Conservation (phyloP, 176 grass and related monocot species). For the Musa beccarii region DNA sequence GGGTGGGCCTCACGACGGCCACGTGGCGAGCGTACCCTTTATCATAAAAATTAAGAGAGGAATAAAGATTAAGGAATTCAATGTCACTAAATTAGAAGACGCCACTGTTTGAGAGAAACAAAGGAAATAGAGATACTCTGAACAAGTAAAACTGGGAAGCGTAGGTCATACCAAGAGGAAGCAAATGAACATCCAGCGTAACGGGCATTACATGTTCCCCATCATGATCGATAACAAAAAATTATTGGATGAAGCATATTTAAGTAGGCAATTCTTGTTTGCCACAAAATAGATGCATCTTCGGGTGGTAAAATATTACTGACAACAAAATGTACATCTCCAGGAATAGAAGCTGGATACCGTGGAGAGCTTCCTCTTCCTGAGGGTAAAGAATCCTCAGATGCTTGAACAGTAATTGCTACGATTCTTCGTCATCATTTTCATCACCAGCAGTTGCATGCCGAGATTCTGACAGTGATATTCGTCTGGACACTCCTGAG, state of each 20-base stretch:
- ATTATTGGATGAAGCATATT: neutral
- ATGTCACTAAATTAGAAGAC: too few relatives aligned
- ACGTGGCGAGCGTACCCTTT: too few relatives aligned
- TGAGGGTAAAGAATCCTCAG: neutral
- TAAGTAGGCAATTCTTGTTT: slow-evolving; percentile 15
- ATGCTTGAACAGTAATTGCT: neutral
- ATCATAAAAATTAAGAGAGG: too few relatives aligned
- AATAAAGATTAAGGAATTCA: too few relatives aligned
- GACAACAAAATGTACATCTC: slow-evolving; percentile 4
- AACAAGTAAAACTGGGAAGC: neutral
- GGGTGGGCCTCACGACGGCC: too few relatives aligned
- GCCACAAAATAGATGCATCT: slow-evolving; percentile 9
- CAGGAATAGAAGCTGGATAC: neutral
- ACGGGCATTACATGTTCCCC: neutral
- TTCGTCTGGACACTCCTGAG: slow-evolving; percentile 32
- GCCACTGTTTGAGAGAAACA: too few relatives aligned
- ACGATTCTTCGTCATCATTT: slow-evolving; percentile 52
- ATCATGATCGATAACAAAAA: too few relatives aligned
- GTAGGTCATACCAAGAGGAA: neutral
- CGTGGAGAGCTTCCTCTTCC: neutral
- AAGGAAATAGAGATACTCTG: too few relatives aligned
- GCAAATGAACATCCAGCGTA: neutral
- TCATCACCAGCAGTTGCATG: slow-evolving; percentile 52
- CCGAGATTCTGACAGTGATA: slow-evolving; percentile 36
- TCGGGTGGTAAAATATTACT: neutral